These are phyloP conservation scores for Geotrichum australiense DNA, from an alignment of 1,139 yeast genomes.

Conservation along the genomic window DNA sequence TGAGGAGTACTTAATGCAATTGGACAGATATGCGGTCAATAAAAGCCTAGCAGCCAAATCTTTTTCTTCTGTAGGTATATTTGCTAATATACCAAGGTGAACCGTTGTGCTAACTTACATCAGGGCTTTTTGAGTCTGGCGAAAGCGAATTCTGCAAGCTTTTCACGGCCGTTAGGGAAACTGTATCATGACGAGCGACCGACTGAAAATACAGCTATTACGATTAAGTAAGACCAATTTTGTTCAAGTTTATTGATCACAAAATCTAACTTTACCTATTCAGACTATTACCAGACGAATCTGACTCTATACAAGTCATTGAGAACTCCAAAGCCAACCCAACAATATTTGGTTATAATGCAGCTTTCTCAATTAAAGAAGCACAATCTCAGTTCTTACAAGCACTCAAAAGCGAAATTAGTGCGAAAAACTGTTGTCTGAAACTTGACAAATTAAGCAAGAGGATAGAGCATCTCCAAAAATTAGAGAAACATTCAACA, in stretches of 20 bases:
- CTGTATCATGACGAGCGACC: slow-evolving; percentile 12
- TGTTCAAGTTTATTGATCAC: not conserved
- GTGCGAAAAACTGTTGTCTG: slow-evolving; percentile 3
- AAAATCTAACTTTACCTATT: no score
- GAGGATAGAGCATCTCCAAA: slow-evolving; percentile 4
- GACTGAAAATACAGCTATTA: slow-evolving; percentile 11
- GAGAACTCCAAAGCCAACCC: not conserved
- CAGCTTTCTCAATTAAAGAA: slow-evolving; percentile 9
- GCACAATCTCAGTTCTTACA: slow-evolving; percentile 10
- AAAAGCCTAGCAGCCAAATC: slow-evolving; percentile 7
- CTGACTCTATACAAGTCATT: no score
- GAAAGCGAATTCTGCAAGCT: slow-evolving; percentile 13
- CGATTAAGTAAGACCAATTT: slow-evolving; percentile 8
- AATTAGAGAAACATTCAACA: not conserved
- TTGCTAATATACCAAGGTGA: not conserved
- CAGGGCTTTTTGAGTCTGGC: slow-evolving; percentile 14
- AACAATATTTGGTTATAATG: slow-evolving; percentile 6
- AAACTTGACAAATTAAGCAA: slow-evolving; percentile 4
- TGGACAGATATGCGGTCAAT: slow-evolving; percentile 10
- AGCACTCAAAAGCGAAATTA: slow-evolving; percentile 5
- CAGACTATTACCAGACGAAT: no score
- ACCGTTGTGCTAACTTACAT: slow-evolving; percentile 1
- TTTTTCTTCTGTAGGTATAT: slow-evolving; percentile 10
- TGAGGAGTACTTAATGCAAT: slow-evolving; percentile 5
- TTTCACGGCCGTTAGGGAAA: slow-evolving; percentile 6